These are phyloP conservation scores for Penicillium soppii DNA, from an alignment of 495 filamentous ascomycete species.

Conservation along the genomic window DNA sequence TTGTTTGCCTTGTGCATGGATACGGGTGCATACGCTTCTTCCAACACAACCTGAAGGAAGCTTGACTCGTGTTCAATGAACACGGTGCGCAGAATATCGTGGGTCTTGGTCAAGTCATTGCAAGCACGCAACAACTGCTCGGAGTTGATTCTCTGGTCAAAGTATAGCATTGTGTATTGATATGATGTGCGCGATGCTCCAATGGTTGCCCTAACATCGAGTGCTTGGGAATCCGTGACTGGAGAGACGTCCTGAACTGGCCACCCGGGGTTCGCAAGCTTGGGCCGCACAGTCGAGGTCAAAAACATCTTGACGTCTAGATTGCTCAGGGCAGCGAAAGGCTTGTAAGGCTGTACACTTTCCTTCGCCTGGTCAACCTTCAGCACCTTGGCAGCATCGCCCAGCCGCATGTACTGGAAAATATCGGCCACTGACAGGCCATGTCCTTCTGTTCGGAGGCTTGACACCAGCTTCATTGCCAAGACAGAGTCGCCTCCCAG, in stretches of 20 bases:
- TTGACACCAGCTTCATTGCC: slow-evolving; percentile 46
- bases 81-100: slow-evolving; percentile 64
- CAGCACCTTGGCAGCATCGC: slow-evolving; percentile 34
- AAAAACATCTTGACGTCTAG: slow-evolving; percentile 28
- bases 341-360: slow-evolving; percentile 23
- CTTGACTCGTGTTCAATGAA: slow-evolving; percentile 51
- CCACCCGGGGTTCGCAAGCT: slow-evolving; percentile 32
- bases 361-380: slow-evolving; percentile 22
- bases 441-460: slow-evolving; percentile 33
- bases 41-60: slow-evolving; percentile 55
- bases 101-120: slow-evolving; percentile 45
- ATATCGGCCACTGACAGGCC: slow-evolving; percentile 39
- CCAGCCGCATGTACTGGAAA: slow-evolving; percentile 48
- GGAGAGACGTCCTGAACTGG: slow-evolving; percentile 32
- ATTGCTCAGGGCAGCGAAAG: slow-evolving; percentile 37
- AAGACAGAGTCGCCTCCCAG: slow-evolving; percentile 47
- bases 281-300: slow-evolving; percentile 22
- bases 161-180: slow-evolving; percentile 45
- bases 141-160: slow-evolving; percentile 28
- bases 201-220: slow-evolving; percentile 53
- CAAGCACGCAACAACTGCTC: slow-evolving; percentile 33
- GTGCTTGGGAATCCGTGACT: slow-evolving; percentile 40
- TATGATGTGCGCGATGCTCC: slow-evolving; percentile 40
- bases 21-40: slow-evolving; percentile 37
- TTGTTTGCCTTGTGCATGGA: slow-evolving; percentile 22